phyloP scores from a whole-genome alignment of 2,329 filamentous ascomycete genomes.

The Arachnopeziza araneosa region DNA sequence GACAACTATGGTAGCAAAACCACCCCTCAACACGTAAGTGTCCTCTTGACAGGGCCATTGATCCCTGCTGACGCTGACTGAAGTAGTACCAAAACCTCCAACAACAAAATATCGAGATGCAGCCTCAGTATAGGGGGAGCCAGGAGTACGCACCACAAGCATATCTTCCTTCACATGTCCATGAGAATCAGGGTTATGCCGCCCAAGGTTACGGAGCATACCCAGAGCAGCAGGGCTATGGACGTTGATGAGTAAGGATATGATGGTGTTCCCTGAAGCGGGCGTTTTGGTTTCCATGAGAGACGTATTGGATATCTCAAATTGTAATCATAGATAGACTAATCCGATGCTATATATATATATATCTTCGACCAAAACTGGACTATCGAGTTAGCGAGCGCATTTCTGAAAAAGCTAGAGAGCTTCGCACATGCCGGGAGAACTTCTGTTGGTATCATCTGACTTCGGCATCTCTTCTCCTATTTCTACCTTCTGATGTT shows the following conservation, averaged over 20 bases:
- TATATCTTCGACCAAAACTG: too few species aligned
- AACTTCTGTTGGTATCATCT: too few species aligned
- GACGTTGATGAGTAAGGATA: not conserved
- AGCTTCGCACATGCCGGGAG: too few species aligned
- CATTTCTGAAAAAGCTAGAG: too few species aligned
- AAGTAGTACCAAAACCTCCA: not conserved
- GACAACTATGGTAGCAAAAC: not conserved
- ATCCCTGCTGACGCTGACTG: not conserved
- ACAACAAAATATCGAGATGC: slow-evolving; percentile 1
- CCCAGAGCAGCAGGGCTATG: not conserved
- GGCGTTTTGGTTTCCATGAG: not conserved
- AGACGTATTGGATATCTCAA: too few species aligned
- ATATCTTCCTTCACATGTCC: not conserved
- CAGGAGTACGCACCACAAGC: not conserved
- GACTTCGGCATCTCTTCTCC: too few species aligned
- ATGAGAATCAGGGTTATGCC: not conserved
- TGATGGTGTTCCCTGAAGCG: not conserved
- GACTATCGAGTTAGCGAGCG: too few species aligned
- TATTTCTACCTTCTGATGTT: too few species aligned
- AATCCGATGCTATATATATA: too few species aligned
- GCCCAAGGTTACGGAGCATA: not conserved
- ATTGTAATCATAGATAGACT: too few species aligned
- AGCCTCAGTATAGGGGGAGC: not conserved
- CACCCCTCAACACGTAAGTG: not conserved
- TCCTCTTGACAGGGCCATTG: not conserved